These are phyloP conservation scores for Linanthus parryae DNA, from an alignment of 148 eudicot species.

Conservation along the genomic window DNA sequence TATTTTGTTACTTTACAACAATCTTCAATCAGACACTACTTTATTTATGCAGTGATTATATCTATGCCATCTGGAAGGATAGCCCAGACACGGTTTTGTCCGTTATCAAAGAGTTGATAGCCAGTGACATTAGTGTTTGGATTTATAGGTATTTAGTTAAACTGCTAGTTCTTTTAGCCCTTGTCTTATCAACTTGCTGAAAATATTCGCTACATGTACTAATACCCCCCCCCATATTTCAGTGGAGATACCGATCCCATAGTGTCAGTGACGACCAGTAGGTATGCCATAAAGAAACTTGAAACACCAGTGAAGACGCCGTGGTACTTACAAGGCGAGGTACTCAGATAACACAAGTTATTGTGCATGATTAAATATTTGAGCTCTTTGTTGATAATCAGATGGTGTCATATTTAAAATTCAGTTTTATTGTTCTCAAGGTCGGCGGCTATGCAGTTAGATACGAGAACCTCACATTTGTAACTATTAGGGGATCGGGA, in stretches of 20 bases:
- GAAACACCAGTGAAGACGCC: conserved; percentile 20
- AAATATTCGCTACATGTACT: too few species aligned
- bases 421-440: neutral
- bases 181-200: too few species aligned
- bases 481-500: conserved; percentile 57
- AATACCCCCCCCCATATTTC: too few species aligned
- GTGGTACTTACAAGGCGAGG: conserved; percentile 31
- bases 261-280: conserved; percentile 26
- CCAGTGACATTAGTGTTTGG: conserved; percentile 35
- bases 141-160: conserved; percentile 37
- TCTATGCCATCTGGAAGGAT: conserved; percentile 11
- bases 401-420: too few species aligned
- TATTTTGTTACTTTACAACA: neutral
- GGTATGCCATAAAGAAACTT: conserved; percentile 22
- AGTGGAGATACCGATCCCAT: conserved; percentile 29
- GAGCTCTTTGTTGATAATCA: too few species aligned
- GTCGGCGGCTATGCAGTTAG: conserved; percentile 25
- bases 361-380: too few species aligned
- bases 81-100: conserved; percentile 23
- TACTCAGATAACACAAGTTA: too few species aligned
- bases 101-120: conserved; percentile 25
- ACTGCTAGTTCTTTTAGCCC: too few species aligned
- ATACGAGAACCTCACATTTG: conserved; percentile 41
- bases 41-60: conserved; percentile 1
- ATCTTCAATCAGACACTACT: too few species aligned